phyloP scores from a whole-genome alignment of 306 rosid genomes.

The Castanea mollissima region DNA sequence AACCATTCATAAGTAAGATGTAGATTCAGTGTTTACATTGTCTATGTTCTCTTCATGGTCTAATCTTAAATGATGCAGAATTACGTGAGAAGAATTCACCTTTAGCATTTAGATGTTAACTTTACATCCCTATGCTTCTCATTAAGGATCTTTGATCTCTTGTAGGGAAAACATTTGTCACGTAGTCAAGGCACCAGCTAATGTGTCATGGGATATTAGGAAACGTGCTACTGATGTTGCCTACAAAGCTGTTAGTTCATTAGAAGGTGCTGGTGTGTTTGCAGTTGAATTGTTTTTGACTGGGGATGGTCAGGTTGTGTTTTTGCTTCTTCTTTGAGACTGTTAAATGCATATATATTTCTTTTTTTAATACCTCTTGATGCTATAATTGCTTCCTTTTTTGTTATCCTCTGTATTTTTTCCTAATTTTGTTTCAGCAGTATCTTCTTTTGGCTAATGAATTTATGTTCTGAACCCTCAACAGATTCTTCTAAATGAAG shows the following conservation, averaged over 20 bases:
- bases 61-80: neutral
- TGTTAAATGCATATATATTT: neutral
- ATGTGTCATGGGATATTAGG: slow-evolving; percentile 61
- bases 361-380: neutral
- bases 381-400: slow-evolving; percentile 10
- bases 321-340: slow-evolving; percentile 16
- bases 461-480: slow-evolving; percentile 1
- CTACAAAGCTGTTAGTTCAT: slow-evolving; percentile 69
- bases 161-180: slow-evolving; percentile 88
- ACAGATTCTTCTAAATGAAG: slow-evolving; percentile 92
- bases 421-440: neutral
- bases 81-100: neutral
- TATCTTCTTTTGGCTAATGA: slow-evolving; percentile 13
- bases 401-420: neutral
- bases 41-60: neutral
- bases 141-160: slow-evolving; percentile 25
- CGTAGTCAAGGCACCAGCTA: slow-evolving; percentile 83
- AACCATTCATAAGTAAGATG: slow-evolving; percentile 88
- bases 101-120: neutral
- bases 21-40: neutral
- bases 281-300: slow-evolving; percentile 93
- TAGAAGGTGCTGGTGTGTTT: slow-evolving; percentile 95
- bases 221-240: slow-evolving; percentile 77
- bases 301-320: slow-evolving; percentile 65
- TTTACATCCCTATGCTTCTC: slow-evolving; percentile 17